Percentiles rank a stretch among this genome's conserved stretches.
These are phyloP conservation scores for Solanum sparsipilum DNA, from an alignment of 257 asterid species.

Conservation along the genomic window DNA sequence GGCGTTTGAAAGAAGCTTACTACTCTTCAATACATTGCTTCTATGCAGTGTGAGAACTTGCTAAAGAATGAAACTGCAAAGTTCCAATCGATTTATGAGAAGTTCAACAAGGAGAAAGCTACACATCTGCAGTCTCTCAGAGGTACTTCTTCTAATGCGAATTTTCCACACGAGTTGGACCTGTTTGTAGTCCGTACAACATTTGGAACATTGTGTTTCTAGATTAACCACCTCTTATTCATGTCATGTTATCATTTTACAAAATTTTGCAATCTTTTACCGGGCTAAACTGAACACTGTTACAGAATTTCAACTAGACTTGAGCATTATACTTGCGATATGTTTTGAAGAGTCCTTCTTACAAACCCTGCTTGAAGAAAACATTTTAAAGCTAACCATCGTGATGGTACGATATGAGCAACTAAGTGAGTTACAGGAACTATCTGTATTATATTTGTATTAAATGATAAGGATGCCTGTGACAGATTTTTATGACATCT, in stretches of 20 bases:
- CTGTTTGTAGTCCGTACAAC: background rate
- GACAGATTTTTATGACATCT: background rate
- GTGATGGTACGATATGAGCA: slow-evolving; percentile 55
- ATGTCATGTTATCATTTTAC: background rate
- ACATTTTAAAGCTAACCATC: background rate
- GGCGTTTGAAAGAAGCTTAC: background rate
- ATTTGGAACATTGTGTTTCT: background rate
- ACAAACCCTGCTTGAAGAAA: background rate
- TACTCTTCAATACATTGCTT: slow-evolving; percentile 17
- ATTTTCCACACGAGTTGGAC: background rate
- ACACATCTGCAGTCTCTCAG: slow-evolving; percentile 59
- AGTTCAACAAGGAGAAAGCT: slow-evolving; percentile 64
- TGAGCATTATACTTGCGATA: background rate
- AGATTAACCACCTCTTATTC: background rate
- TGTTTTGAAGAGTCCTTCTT: background rate
- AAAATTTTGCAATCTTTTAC: background rate
- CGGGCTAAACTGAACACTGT: background rate
- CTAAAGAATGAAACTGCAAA: slow-evolving; percentile 65
- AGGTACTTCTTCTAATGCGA: slow-evolving; percentile 27
- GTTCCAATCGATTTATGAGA: slow-evolving; percentile 55
- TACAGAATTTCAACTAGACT: background rate
- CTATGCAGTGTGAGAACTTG: slow-evolving; percentile 67
- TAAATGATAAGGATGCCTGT: background rate
- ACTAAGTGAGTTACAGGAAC: slow-evolving; percentile 45
- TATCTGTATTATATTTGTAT: background rate